Evolutionary conservation across 2,329 filamentous ascomycete species (phyloP).

Genomic region (Hortaea sp.): DNA sequence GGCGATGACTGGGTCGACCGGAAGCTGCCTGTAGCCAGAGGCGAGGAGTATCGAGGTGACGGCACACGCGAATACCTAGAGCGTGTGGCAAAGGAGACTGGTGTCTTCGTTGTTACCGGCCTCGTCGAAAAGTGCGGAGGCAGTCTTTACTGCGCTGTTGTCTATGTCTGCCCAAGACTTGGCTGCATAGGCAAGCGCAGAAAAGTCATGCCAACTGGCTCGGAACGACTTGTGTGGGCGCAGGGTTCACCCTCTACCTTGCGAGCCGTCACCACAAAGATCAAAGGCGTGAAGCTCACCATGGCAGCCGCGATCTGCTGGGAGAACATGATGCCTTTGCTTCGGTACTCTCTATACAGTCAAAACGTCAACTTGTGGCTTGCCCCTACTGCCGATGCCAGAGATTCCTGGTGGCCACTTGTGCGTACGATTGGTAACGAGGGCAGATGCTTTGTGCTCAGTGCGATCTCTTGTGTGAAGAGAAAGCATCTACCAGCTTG

Average conservation of each 20-base stretch:
- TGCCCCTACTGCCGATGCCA: slow-evolving; percentile 76
- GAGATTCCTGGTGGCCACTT: slow-evolving; percentile 73
- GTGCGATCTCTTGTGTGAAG: slow-evolving; percentile 70
- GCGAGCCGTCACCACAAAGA: slow-evolving; percentile 65
- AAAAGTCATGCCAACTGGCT: slow-evolving; percentile 87
- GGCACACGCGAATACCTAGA: slow-evolving; percentile 76
- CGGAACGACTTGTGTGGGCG: slow-evolving; percentile 78
- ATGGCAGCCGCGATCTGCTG: slow-evolving; percentile 86
- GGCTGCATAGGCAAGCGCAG: slow-evolving; percentile 75
- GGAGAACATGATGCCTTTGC: slow-evolving; percentile 92
- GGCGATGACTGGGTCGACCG: slow-evolving; percentile 62
- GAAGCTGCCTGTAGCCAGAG: slow-evolving; percentile 43
- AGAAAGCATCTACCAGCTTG: slow-evolving; percentile 48
- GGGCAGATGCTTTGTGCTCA: slow-evolving; percentile 75
- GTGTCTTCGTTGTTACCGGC: slow-evolving; percentile 73
- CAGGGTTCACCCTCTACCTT: slow-evolving; percentile 73
- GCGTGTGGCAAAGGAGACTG: slow-evolving; percentile 61
- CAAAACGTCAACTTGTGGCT: slow-evolving; percentile 91
- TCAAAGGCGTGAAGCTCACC: slow-evolving; percentile 69
- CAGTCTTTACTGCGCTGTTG: slow-evolving; percentile 69
- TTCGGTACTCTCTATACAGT: slow-evolving; percentile 72
- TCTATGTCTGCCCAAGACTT: slow-evolving; percentile 67
- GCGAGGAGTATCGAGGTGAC: slow-evolving; percentile 49
- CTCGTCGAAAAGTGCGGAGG: slow-evolving; percentile 72
- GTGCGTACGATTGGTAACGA: slow-evolving; percentile 75